phyloP scores from a whole-genome alignment of 2,329 filamentous ascomycete genomes.

The Exophiala phaeomuriformis region DNA sequence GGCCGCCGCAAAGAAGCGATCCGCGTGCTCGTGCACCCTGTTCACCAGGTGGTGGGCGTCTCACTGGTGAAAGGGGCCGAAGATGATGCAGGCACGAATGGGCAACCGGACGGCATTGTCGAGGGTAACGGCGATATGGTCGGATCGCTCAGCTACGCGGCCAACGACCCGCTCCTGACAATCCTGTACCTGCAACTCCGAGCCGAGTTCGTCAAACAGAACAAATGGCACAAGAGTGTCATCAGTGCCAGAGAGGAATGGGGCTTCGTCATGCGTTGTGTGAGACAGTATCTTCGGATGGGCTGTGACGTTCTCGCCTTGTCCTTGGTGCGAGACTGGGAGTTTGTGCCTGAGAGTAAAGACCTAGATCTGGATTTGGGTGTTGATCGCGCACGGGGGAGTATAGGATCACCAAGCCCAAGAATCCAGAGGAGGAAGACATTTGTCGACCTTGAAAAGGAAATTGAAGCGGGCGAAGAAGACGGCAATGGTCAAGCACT shows the following conservation, averaged over 20 bases:
- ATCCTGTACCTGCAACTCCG: constrained; percentile 81
- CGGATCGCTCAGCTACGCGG: constrained; percentile 70
- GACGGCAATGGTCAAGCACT: too few relatives aligned
- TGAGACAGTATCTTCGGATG: constrained; percentile 78
- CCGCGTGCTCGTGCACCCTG: constrained; percentile 69
- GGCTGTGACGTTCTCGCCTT: constrained; percentile 85
- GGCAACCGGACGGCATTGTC: too few relatives aligned
- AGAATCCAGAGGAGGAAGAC: constrained; percentile 43
- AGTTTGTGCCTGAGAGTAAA: constrained; percentile 32
- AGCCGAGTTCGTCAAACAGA: constrained; percentile 70
- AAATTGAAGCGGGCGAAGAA: constrained; percentile 43
- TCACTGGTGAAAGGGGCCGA: constrained; percentile 15
- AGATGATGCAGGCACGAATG: too few relatives aligned
- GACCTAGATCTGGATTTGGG: neutral
- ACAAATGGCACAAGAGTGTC: constrained; percentile 64
- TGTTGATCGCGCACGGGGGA: neutral
- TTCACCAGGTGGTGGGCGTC: constrained; percentile 61
- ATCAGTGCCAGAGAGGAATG: constrained; percentile 73
- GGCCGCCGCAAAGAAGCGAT: constrained; percentile 76
- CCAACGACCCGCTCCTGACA: constrained; percentile 75
- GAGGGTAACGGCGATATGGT: constrained; percentile 42
- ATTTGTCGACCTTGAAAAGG: constrained; percentile 60
- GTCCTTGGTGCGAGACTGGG: constrained; percentile 59
- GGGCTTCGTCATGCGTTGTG: constrained; percentile 82
- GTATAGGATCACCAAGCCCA: neutral